Percentiles rank a stretch among this genome's conserved stretches.
Conservation (phyloP, 495 filamentous ascomycete species). For the Trichoderma erinaceum region DNA sequence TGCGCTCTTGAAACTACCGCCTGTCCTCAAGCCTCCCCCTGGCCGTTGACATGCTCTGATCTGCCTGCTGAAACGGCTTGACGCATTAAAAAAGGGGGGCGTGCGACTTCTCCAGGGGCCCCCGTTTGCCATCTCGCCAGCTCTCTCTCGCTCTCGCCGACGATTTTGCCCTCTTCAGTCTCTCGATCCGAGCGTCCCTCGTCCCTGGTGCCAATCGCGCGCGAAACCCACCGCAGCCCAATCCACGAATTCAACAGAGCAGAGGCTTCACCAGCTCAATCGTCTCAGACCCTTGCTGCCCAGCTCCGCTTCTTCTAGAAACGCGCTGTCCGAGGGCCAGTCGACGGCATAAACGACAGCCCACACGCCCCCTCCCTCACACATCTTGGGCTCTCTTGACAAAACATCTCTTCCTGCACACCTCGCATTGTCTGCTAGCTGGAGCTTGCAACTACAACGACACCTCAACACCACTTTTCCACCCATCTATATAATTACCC, state of each 20-base stretch:
- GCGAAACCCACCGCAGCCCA: neutral
- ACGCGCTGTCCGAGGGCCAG: constrained; percentile 7
- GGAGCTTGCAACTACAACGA: neutral
- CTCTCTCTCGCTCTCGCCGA: constrained; percentile 12
- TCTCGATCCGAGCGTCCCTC: no score
- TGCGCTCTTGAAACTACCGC: neutral
- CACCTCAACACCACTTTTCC: neutral
- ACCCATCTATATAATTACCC: constrained; percentile 10
- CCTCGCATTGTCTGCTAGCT: neutral
- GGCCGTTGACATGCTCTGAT: neutral
- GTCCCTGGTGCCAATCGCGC: neutral
- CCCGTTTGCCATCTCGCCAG: neutral
- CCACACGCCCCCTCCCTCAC: constrained; percentile 10
- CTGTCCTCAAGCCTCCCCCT: constrained; percentile 1
- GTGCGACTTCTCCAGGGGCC: neutral
- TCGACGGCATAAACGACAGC: neutral
- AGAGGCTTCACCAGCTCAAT: neutral
- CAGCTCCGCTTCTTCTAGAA: constrained; percentile 11
- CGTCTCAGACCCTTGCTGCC: constrained; percentile 8
- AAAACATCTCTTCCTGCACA: neutral
- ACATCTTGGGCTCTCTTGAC: constrained; percentile 1
- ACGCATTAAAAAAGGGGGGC: constrained; percentile 12
- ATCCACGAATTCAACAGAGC: neutral
- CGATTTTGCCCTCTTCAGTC: neutral
- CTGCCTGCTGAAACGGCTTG: constrained; percentile 11